Evolutionary conservation across 169 alveolate species (phyloP).

Genomic region (Plasmodium reichenowi): DNA sequence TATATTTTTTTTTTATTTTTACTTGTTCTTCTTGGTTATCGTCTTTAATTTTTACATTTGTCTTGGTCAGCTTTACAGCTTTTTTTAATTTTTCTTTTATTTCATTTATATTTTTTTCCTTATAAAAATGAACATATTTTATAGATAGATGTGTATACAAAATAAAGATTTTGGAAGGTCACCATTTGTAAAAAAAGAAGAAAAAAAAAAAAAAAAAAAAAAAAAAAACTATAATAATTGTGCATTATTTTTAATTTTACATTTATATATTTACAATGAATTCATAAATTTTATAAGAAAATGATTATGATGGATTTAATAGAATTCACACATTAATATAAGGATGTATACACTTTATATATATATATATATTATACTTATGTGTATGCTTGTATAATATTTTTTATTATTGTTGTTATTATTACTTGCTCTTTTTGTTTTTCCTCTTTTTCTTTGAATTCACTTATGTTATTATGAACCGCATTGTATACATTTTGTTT

Average conservation of each 20-base stretch:
- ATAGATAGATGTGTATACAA: no score
- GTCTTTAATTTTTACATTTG: slow-evolving; percentile 7
- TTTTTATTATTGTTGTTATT: neutral
- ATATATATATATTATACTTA: neutral
- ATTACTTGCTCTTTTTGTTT: slow-evolving; percentile 43
- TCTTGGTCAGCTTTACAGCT: slow-evolving; percentile 48
- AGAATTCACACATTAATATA: no score
- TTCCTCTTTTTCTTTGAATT: slow-evolving; percentile 32
- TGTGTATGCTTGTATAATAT: neutral
- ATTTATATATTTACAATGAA: no score
- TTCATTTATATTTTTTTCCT: slow-evolving; percentile 49
- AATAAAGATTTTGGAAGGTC: no score
- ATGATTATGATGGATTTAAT: no score
- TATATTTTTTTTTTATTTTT: neutral
- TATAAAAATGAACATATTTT: neutral
- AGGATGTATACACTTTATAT: no score
- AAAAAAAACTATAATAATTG: no score
- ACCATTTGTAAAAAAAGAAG: no score
- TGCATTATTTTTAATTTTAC: no score
- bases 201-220: no score
- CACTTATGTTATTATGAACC: slow-evolving; percentile 39
- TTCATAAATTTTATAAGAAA: no score
- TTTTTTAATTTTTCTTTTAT: slow-evolving; percentile 59
- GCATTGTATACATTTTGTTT: slow-evolving; percentile 51
- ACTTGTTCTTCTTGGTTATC: slow-evolving; percentile 2